These are phyloP conservation scores for Aspergillus texensis DNA, from an alignment of 2,329 filamentous ascomycete genomes.

Conservation along the genomic window DNA sequence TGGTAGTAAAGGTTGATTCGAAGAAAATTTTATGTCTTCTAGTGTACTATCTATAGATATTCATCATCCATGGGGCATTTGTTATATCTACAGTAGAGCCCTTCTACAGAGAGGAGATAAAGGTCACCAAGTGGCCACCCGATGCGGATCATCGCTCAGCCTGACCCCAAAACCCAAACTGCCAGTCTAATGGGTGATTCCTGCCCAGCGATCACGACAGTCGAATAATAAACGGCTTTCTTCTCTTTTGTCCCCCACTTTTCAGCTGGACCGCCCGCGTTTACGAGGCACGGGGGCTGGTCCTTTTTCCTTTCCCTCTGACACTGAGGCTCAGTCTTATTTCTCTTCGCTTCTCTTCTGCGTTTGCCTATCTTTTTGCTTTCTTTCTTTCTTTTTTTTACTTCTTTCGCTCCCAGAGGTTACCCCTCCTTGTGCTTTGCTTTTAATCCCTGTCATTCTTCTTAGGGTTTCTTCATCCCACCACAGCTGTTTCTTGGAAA, in stretches of 20 bases:
- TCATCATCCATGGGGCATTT: neutral
- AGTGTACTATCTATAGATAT: neutral
- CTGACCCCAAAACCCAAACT: neutral
- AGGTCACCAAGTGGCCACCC: neutral
- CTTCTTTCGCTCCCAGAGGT: neutral
- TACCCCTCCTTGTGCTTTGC: neutral
- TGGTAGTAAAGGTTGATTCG: neutral
- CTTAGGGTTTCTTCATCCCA: neutral
- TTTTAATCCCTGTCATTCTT: constrained; percentile 22
- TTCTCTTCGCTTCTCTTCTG: neutral
- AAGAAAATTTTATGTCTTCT: neutral
- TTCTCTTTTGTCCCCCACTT: constrained; percentile 7
- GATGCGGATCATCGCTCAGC: neutral
- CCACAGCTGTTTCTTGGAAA: neutral
- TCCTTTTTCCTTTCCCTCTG: constrained; percentile 11
- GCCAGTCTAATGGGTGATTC: neutral
- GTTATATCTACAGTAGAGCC: neutral
- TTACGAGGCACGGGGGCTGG: constrained; percentile 18
- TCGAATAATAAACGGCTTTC: neutral
- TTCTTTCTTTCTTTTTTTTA: neutral
- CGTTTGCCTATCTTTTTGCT: constrained; percentile 3
- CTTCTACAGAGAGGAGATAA: neutral
- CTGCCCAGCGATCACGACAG: neutral
- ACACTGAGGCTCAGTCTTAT: neutral
- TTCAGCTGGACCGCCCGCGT: constrained; percentile 24